Evolutionary conservation across 2,329 filamentous ascomycete species (phyloP).

Genomic region (Elsinoe perseae): DNA sequence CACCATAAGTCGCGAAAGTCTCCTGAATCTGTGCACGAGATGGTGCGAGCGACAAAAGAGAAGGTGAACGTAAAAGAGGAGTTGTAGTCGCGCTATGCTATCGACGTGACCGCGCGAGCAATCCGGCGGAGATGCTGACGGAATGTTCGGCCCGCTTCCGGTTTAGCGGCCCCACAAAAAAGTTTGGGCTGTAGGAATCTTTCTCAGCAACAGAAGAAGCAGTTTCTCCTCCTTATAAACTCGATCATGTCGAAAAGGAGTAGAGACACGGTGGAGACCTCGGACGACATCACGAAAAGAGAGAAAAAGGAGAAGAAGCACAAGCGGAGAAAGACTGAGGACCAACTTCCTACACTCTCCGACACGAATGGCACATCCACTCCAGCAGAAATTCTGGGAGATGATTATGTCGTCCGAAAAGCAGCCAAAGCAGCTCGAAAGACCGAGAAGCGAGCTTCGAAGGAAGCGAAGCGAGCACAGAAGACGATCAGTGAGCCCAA

Average conservation of each 20-base stretch:
- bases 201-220: too few species aligned
- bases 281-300: constrained; percentile 21
- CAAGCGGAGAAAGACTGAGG: constrained; percentile 30
- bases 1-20: neutral
- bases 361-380: constrained; percentile 13
- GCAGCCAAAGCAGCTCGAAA: constrained; percentile 34
- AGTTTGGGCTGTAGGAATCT: neutral
- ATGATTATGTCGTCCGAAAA: constrained; percentile 22
- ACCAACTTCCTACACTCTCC: constrained; percentile 19
- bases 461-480: constrained; percentile 18
- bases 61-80: neutral
- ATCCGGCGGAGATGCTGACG: neutral
- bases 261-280: constrained; percentile 23
- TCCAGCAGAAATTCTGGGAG: constrained; percentile 18
- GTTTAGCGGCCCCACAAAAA: neutral
- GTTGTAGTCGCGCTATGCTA: neutral
- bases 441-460: constrained; percentile 27
- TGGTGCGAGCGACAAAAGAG: neutral
- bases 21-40: neutral
- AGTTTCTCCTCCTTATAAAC: neutral
- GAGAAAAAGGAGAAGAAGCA: constrained; percentile 27
- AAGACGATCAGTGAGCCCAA: constrained; percentile 9
- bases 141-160: neutral
- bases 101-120: neutral
- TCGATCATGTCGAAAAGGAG: constrained; percentile 26